These are phyloP conservation scores for Bryopsis sp. DNA, from an alignment of 139 green algal genomes.

Conservation along the genomic window DNA sequence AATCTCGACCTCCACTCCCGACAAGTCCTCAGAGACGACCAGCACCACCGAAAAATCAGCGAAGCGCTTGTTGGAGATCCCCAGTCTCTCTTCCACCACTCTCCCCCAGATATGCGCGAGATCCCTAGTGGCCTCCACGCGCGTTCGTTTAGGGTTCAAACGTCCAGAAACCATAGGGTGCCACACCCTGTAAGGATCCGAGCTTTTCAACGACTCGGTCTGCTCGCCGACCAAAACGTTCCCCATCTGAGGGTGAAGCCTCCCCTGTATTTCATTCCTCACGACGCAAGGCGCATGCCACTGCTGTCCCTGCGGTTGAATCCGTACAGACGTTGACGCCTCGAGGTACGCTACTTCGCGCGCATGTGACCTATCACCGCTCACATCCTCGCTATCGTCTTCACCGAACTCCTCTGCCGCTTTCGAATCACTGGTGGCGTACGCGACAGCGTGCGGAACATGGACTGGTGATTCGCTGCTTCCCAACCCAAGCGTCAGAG, in stretches of 20 bases:
- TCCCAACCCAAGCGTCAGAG: neutral
- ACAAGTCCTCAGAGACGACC: neutral
- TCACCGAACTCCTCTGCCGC: neutral
- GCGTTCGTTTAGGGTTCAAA: neutral
- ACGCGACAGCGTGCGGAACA: neutral
- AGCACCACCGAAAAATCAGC: neutral
- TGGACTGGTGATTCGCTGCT: neutral
- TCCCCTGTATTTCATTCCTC: neutral
- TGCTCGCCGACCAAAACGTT: neutral
- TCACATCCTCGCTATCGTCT: neutral
- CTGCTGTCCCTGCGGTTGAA: neutral
- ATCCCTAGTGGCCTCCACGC: neutral
- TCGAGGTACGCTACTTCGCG: neutral
- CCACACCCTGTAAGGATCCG: neutral
- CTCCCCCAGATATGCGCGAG: conserved; percentile 1
- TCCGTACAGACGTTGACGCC: neutral
- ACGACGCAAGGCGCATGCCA: neutral
- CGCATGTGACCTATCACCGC: neutral
- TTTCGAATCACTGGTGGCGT: neutral
- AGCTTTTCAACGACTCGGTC: neutral
- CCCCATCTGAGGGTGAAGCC: neutral
- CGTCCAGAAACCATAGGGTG: neutral
- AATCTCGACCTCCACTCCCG: neutral
- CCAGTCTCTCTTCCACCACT: neutral
- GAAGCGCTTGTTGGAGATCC: neutral